Evolutionary conservation across 257 asterid genomes (phyloP).

Genomic region (Solanum microdontum): DNA sequence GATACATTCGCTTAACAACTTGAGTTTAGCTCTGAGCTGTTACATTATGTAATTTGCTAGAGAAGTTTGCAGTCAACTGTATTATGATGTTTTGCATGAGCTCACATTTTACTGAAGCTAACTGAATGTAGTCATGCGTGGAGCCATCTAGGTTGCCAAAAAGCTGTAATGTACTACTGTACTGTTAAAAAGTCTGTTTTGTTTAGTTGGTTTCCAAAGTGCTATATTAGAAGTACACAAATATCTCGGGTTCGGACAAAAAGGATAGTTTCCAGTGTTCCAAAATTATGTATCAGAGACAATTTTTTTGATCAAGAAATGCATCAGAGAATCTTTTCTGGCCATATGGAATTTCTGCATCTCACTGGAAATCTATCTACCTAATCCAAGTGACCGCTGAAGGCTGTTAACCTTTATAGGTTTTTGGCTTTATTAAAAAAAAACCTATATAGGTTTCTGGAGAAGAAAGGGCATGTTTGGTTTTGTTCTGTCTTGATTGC

Average conservation of each 20-base stretch:
- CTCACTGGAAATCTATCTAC: background rate
- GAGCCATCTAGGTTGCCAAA: background rate
- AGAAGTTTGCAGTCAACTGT: background rate
- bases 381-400: background rate
- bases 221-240: background rate
- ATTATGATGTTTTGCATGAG: background rate
- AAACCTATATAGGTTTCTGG: background rate
- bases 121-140: background rate
- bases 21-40: background rate
- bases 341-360: background rate
- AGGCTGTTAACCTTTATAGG: background rate
- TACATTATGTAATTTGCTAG: background rate
- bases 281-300: background rate
- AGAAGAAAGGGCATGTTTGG: background rate
- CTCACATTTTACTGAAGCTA: background rate
- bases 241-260: background rate
- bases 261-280: background rate
- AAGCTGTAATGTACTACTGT: background rate
- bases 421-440: background rate
- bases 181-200: background rate
- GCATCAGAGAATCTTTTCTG: background rate
- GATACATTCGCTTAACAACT: background rate
- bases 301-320: background rate
- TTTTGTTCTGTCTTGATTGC: background rate
- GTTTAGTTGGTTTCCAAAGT: background rate